A percentile compares a stretch with the other conserved stretches of the same genome.
These are phyloP conservation scores for Diaporthe batatas DNA, from an alignment of 2,329 filamentous ascomycete species.

Conservation along the genomic window DNA sequence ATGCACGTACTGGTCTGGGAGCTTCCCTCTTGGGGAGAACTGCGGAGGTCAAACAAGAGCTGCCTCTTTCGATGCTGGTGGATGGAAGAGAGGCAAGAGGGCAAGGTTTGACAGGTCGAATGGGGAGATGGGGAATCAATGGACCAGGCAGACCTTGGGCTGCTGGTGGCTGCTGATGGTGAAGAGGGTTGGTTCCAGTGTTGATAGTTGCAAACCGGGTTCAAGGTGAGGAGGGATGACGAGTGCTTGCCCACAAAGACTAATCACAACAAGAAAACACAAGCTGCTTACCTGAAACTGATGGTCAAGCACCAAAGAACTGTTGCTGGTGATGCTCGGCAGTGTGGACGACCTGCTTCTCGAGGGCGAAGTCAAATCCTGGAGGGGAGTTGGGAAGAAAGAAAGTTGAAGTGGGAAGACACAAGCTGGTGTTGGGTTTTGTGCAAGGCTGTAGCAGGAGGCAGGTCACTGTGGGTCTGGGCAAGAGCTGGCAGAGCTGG, in stretches of 20 bases:
- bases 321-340: neutral
- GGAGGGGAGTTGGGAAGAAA: neutral
- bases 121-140: neutral
- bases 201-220: neutral
- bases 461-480: neutral
- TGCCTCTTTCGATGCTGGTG: neutral
- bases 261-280: neutral
- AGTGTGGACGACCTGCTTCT: neutral
- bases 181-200: neutral
- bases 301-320: neutral
- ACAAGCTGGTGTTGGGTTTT: neutral
- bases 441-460: neutral
- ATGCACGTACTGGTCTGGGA: neutral
- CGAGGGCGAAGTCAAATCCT: neutral
- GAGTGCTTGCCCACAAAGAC: neutral
- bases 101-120: neutral
- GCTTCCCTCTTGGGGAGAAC: neutral
- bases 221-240: neutral
- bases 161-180: neutral
- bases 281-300: constrained; percentile 24
- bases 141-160: neutral
- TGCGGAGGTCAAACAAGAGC: neutral
- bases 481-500: constrained; percentile 4
- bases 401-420: neutral
- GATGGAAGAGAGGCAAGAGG: neutral